Evolutionary conservation across 805 yeast genomes (phyloP).

Genomic region (Isabelozyma heimii): DNA sequence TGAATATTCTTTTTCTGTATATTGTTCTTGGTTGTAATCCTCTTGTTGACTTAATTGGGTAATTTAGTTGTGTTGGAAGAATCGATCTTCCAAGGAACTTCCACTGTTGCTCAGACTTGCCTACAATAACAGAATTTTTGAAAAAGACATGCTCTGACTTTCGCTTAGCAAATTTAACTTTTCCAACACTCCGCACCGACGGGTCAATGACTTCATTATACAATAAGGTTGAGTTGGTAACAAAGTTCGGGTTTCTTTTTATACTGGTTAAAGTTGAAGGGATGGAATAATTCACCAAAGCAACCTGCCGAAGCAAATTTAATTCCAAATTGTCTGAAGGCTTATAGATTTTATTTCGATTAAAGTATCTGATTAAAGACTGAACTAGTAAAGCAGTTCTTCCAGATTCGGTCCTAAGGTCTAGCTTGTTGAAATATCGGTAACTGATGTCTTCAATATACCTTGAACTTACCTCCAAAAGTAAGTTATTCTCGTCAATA

Average conservation of each 20-base stretch:
- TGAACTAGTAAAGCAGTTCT: conserved; percentile 20
- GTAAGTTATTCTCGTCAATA: conserved; percentile 10
- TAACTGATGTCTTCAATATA: conserved; percentile 30
- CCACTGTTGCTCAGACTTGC: conserved; percentile 34
- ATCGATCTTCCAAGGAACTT: conserved; percentile 31
- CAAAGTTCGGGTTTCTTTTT: conserved; percentile 25
- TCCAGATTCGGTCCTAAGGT: conserved; percentile 26
- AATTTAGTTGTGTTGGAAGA: conserved; percentile 9
- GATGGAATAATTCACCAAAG: conserved; percentile 19
- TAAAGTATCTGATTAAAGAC: conserved; percentile 20
- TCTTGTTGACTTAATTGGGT: conserved; percentile 16
- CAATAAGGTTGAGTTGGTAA: conserved; percentile 17
- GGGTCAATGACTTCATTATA: conserved; percentile 22
- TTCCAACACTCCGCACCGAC: conserved; percentile 10
- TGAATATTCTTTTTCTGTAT: conserved; percentile 14
- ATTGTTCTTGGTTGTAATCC: conserved; percentile 20
- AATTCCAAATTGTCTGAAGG: conserved; percentile 12
- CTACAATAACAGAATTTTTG: conserved; percentile 17
- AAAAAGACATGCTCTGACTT: conserved; percentile 16
- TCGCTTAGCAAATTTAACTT: conserved; percentile 9
- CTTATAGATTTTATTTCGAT: conserved; percentile 5
- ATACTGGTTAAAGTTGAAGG: conserved; percentile 23
- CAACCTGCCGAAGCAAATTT: conserved; percentile 15
- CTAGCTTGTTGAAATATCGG: conserved; percentile 25
- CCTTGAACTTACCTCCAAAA: conserved; percentile 27